These are phyloP conservation scores for Cephalotrichum gorgonifer DNA, from an alignment of 2,329 filamentous ascomycete species.

Conservation along the genomic window DNA sequence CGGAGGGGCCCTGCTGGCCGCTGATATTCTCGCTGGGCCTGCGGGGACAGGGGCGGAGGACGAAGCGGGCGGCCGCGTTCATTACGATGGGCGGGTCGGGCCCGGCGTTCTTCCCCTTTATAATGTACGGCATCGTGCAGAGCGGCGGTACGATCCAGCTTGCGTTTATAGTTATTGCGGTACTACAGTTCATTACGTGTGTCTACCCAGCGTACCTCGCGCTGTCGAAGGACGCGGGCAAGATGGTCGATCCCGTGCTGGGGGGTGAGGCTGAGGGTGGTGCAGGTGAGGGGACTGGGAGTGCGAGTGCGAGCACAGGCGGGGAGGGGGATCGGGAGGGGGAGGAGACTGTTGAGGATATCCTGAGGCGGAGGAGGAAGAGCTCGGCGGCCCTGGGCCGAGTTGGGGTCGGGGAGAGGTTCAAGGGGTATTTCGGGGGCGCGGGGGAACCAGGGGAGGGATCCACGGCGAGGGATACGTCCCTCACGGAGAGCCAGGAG, in stretches of 20 bases:
- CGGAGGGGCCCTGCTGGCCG: slow-evolving; percentile 74
- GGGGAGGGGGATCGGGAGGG: background rate
- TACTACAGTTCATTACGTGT: slow-evolving; percentile 33
- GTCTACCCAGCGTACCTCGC: slow-evolving; percentile 40
- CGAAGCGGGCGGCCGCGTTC: slow-evolving; percentile 67
- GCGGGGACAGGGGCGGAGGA: slow-evolving; percentile 68
- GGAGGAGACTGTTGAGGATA: background rate
- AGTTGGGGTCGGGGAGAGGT: background rate
- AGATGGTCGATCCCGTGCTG: slow-evolving; percentile 26
- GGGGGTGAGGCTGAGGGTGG: too few species aligned
- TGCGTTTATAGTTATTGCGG: slow-evolving; percentile 54
- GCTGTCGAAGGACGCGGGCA: slow-evolving; percentile 32
- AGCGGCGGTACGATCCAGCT: slow-evolving; percentile 49
- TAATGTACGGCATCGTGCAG: slow-evolving; percentile 58
- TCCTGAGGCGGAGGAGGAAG: background rate
- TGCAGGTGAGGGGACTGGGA: background rate
- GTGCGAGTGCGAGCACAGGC: background rate
- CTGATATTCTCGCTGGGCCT: slow-evolving; percentile 73
- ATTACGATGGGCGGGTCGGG: slow-evolving; percentile 69
- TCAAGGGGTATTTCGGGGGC: background rate
- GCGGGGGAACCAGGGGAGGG: too few species aligned
- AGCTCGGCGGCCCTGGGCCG: background rate
- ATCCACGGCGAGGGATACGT: too few species aligned
- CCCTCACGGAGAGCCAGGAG: too few species aligned
- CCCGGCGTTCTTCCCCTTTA: slow-evolving; percentile 63